These are phyloP conservation scores for Narthecium ossifragum DNA, from an alignment of 106 monocot species.

Conservation along the genomic window DNA sequence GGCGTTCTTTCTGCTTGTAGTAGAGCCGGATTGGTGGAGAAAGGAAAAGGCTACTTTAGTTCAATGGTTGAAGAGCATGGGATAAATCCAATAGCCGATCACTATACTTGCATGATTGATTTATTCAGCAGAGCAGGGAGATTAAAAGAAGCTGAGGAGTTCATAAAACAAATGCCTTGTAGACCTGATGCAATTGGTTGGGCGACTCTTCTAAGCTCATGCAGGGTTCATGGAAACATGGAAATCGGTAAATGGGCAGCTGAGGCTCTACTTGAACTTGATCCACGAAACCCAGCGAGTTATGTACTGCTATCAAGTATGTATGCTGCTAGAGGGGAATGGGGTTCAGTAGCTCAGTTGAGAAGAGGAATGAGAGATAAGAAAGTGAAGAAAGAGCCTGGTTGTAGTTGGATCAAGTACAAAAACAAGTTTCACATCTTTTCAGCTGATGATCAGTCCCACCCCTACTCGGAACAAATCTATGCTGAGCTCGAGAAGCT, in stretches of 20 bases:
- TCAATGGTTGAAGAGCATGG: constrained; percentile 52
- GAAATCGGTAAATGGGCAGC: constrained; percentile 88
- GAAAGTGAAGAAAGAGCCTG: constrained; percentile 64
- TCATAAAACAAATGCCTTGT: constrained; percentile 67
- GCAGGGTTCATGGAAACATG: constrained; percentile 55
- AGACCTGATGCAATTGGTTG: constrained; percentile 62
- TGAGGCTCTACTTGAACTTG: constrained; percentile 49
- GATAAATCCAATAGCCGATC: constrained; percentile 47
- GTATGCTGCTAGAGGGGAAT: constrained; percentile 51
- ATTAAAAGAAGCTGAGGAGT: constrained; percentile 55
- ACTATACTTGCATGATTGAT: constrained; percentile 91
- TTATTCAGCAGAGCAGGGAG: constrained; percentile 59
- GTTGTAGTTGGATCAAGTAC: constrained; percentile 83
- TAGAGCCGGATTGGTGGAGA: constrained; percentile 65
- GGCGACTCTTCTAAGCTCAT: constrained; percentile 72
- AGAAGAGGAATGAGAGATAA: constrained; percentile 63
- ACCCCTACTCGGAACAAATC: constrained; percentile 45
- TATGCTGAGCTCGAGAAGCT: constrained; percentile 50
- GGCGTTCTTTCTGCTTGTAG: constrained; percentile 82
- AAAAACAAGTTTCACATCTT: constrained; percentile 69
- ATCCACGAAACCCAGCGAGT: constrained; percentile 63
- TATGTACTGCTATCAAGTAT: constrained; percentile 68
- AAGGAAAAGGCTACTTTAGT: constrained; percentile 44
- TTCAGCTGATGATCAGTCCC: constrained; percentile 66
- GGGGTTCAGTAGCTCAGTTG: constrained; percentile 55